A percentile compares a stretch with the other conserved stretches of the same genome.
These are phyloP conservation scores for Yamadazyma kanchanaburiensis DNA, from an alignment of 1,139 yeast genomes.

Conservation along the genomic window DNA sequence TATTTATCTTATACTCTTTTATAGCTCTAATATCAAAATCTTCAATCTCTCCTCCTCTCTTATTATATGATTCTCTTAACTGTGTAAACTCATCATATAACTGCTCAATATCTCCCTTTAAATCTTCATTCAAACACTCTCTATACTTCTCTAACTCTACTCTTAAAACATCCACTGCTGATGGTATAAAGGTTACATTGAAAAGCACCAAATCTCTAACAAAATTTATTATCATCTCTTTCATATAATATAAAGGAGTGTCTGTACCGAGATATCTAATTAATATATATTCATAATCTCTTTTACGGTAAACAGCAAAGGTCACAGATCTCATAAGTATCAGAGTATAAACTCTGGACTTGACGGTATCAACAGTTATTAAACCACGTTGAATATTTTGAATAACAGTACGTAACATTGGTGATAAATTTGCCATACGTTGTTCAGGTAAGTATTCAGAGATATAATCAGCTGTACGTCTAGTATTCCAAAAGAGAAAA, in stretches of 20 bases:
- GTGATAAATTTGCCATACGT: too few species aligned
- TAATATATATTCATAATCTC: constrained; percentile 23
- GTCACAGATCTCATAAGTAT: too few species aligned
- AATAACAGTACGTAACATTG: too few species aligned
- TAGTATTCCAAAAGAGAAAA: too few species aligned
- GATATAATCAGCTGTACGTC: too few species aligned
- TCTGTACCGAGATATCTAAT: constrained; percentile 9
- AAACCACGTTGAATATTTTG: too few species aligned
- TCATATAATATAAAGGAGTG: constrained; percentile 9
- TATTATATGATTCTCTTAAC: constrained; percentile 1
- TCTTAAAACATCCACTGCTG: constrained; percentile 13
- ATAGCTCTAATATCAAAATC: constrained; percentile 2
- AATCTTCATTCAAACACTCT: constrained; percentile 16
- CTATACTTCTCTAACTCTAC: constrained; percentile 17
- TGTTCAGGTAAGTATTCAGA: too few species aligned
- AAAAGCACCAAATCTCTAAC: constrained; percentile 22
- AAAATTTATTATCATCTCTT: constrained; percentile 12
- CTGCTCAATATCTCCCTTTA: constrained; percentile 10
- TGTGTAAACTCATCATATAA: constrained; percentile 6
- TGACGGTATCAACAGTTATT: too few species aligned
- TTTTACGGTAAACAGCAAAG: constrained; percentile 16
- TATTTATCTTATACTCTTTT: constrained; percentile 1
- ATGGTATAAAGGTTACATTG: constrained; percentile 19
- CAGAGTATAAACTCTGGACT: too few species aligned
- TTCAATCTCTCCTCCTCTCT: constrained; percentile 1